Evolutionary conservation across 140 eudicot species (phyloP), one percentile per base, ranked within the genome.

Genomic region (Ambrosia hybrid): DNA sequence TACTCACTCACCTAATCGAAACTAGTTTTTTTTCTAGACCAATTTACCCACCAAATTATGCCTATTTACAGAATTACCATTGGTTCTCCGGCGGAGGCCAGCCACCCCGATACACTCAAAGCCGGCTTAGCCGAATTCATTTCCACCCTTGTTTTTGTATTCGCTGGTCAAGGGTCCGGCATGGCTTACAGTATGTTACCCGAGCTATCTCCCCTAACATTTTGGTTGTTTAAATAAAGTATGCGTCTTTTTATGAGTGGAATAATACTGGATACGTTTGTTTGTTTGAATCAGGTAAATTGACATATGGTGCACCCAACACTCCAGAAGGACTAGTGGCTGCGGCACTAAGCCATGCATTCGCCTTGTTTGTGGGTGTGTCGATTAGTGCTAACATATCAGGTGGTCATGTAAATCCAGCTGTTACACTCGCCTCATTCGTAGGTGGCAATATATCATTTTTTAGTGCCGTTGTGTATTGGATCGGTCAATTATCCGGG

Each of bases 321-420:
- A 74, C 83, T 5, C 87, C 96, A 0, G 65, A 84, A 3, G 96
- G 96, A 36, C 83, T 88, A 9, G 72, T 88, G 67, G 87, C 84
- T 0, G 96, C 96, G 4, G 79, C 96, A 51, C 70, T 88, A 65
- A 72, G 87, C 72, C 96, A 88, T 57, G 91, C 87, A 16, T 88
- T 88, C 7, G 89, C 89, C 2, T 82, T 88, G 38, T 66, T 86
- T 58, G 89, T 83, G 63, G 96, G 92, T 1, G 89, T 88, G 64
- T 74, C 92, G 5, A 83, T 88, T 0, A 85, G 96, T 12, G 96
- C 96, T 14, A 88, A 88, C 67, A 75, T 83, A 37, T 88, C 96
- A 0, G 92, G 96, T 1, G 96, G 96, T 6, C 96, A 88, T 15
- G 96, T 88, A 3, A 88, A 88, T 45, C 95, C 95, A 0, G 95